phyloP scores from a whole-genome alignment of 2,329 filamentous ascomycete genomes.

The Cercospora sojina region DNA sequence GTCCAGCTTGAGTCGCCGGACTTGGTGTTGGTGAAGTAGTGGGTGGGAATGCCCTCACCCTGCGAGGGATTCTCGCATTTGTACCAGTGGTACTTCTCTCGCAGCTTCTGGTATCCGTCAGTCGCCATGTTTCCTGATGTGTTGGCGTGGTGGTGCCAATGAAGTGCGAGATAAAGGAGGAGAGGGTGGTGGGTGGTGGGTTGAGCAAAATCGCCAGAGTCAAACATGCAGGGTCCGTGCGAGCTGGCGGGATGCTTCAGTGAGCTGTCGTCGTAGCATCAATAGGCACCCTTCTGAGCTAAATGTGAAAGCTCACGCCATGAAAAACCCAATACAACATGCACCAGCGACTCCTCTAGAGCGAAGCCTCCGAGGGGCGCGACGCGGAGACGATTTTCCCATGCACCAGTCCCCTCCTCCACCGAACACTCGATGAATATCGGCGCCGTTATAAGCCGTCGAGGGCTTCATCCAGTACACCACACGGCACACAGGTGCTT shows the following conservation, averaged over 20 bases:
- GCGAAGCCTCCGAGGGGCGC: not conserved
- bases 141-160: not conserved
- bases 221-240: not conserved
- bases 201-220: not conserved
- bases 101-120: constrained; percentile 15
- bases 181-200: not conserved
- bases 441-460: not conserved
- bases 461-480: not conserved
- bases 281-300: not conserved
- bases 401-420: not conserved
- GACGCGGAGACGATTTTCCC: not conserved
- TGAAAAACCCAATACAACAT: too few relatives aligned
- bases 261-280: not conserved
- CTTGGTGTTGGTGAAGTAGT: constrained; percentile 34
- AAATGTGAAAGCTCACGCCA: not conserved
- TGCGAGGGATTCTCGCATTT: constrained; percentile 20
- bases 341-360: not conserved
- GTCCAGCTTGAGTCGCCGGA: constrained; percentile 31
- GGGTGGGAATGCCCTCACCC: constrained; percentile 16
- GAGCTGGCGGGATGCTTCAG: not conserved
- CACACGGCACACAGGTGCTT: not conserved
- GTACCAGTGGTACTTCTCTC: constrained; percentile 22
- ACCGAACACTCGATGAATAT: not conserved
- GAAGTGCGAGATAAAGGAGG: not conserved
- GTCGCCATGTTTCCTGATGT: not conserved